Base-by-base conservation (phyloP, 495 filamentous ascomycete genomes). In the Peziza echinospora region DNA sequence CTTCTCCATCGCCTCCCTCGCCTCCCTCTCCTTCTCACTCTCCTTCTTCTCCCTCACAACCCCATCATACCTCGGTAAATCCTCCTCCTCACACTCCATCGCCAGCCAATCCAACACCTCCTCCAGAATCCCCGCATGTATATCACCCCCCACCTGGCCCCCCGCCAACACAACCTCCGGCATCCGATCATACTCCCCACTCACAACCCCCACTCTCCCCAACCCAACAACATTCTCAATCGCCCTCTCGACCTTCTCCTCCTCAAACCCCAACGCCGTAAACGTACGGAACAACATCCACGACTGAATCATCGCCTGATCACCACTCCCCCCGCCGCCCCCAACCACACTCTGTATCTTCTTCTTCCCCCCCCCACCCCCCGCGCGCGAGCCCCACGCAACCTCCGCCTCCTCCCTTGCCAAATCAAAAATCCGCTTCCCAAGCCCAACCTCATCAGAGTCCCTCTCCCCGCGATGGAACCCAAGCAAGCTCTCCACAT, bases 61-160 rank as follows among this genome's bases (percentile, higher is more conserved):
- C 17, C 64, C 65, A 7, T 75, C 75, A 61, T 86, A 87, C 41
- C 75, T 73, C 1, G 77, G 76, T 24, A 89, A 69, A 54, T 87
- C 78, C 5, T 73, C 70, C 50, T 65, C 63, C 13, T 69, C 63
- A 54, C 74, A 79, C 52, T 84, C 70, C 50, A 80, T 65, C 19
- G 82, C 81, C 17, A 94, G 65, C 82, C 82, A 93, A 53, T 92
- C 81, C 24, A 94, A 52, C n/a, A 73, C 71, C 58, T 89, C 84
- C 48, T 89, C 78, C 41, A 94, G 63, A 17, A 85, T 85, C 79
- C 84, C 91, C 89, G 82, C 49, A 76, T 80, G 51, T 52, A 64
- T 6, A 64, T 65, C 25, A 60, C 51, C 17, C 57, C 48, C 9
- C 74, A 64, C 50, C 67, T 69, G 5, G 67, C 68, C 17, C 68